phyloP scores from a whole-genome alignment of 2,329 filamentous ascomycete genomes.

The Fusarium goolgardi region DNA sequence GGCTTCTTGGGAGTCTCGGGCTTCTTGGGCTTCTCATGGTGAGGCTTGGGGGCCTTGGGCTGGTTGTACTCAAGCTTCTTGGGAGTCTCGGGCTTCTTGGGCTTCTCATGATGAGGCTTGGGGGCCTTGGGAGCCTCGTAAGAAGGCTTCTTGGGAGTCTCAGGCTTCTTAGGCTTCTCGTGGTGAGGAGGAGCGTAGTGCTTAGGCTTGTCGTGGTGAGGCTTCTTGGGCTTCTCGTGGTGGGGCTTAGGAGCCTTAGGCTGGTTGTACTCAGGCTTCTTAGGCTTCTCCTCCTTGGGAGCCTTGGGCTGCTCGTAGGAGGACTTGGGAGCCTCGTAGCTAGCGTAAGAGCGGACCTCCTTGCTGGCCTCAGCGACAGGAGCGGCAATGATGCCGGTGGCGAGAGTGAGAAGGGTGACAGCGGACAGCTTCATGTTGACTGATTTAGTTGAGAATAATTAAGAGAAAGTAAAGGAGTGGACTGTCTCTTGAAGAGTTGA shows the following conservation, averaged over 20 bases:
- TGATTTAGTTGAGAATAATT: neutral
- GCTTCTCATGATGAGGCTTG: neutral
- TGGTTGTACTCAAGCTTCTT: neutral
- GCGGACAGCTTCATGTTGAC: slow-evolving; percentile 36
- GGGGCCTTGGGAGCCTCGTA: neutral
- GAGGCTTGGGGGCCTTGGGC: neutral
- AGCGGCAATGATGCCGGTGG: slow-evolving; percentile 33
- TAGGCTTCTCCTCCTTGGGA: slow-evolving; percentile 3
- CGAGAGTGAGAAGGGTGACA: slow-evolving; percentile 32
- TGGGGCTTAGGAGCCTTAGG: neutral
- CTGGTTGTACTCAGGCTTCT: neutral
- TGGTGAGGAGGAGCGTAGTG: neutral
- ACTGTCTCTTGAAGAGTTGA: slow-evolving; percentile 6
- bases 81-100: neutral
- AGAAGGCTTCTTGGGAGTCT: neutral
- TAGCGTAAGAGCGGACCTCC: slow-evolving; percentile 8
- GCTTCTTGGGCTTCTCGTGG: neutral
- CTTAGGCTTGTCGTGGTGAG: neutral
- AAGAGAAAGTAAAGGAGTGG: slow-evolving; percentile 6
- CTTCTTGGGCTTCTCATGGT: neutral
- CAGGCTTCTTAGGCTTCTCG: slow-evolving; percentile 1
- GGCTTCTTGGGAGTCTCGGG: neutral
- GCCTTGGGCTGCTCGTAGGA: slow-evolving; percentile 18
- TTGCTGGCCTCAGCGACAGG: slow-evolving; percentile 28
- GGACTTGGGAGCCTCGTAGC: slow-evolving; percentile 29